Evolutionary conservation across 2,329 filamentous ascomycete genomes (phyloP).

Genomic region (Pseudogymnoascus sp.): DNA sequence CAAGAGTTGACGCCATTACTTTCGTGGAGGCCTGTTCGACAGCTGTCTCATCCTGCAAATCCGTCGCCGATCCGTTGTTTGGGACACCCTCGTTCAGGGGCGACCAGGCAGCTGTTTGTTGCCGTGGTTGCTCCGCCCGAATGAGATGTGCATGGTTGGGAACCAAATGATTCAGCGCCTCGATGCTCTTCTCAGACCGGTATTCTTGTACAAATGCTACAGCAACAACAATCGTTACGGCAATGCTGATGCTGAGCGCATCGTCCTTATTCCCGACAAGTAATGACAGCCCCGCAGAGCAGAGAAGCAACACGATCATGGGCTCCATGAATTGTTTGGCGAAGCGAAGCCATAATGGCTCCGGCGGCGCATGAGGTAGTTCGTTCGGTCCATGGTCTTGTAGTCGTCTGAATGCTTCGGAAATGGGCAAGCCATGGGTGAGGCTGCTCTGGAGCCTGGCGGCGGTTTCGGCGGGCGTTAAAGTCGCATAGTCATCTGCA

Average conservation of each 20-base stretch:
- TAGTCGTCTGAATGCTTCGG: constrained; percentile 72
- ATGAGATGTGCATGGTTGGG: constrained; percentile 96
- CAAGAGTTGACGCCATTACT: constrained; percentile 77
- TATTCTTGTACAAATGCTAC: constrained; percentile 98
- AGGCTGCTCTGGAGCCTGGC: constrained; percentile 75
- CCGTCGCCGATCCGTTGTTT: constrained; percentile 6
- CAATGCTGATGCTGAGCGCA: constrained; percentile 88
- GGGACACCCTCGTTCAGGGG: constrained; percentile 7
- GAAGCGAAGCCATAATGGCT: constrained; percentile 92
- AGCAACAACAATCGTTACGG: constrained; percentile 92
- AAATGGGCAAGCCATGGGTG: constrained; percentile 67
- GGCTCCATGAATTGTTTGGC: constrained; percentile 96
- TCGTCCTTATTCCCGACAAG: constrained; percentile 91
- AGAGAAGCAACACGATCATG: constrained; percentile 82
- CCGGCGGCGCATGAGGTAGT: constrained; percentile 85
- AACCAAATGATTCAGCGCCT: constrained; percentile 86
- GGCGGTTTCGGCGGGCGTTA: constrained; percentile 73
- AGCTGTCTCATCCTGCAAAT: constrained; percentile 39
- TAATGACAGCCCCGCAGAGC: constrained; percentile 79
- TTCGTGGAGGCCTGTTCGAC: constrained; percentile 67
- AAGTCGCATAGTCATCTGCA: constrained; percentile 54
- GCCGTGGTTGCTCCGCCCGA: constrained; percentile 35
- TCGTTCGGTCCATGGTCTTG: constrained; percentile 84
- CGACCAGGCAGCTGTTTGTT: not conserved
- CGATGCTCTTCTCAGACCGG: constrained; percentile 91